Evolutionary conservation across 805 yeast species (phyloP).

Genomic region (Suhomyces sp.): DNA sequence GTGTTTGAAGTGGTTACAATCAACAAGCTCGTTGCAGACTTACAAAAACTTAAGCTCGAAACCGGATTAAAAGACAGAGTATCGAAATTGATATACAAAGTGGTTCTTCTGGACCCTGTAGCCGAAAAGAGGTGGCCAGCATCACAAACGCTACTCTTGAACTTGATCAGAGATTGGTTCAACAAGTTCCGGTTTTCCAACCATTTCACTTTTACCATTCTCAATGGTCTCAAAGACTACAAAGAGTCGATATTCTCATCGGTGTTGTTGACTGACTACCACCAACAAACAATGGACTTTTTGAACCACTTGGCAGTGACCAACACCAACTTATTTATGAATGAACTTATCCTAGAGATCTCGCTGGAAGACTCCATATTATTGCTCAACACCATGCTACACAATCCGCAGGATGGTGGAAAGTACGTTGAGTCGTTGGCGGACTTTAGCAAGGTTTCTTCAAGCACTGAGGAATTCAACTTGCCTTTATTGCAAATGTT

Average conservation of each 20-base stretch:
- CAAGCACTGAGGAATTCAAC: conserved; percentile 31
- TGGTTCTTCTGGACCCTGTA: conserved; percentile 8
- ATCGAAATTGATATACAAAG: conserved; percentile 5
- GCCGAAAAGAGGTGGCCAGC: not conserved
- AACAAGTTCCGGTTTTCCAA: conserved; percentile 9
- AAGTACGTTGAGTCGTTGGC: conserved; percentile 2
- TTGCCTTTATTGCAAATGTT: conserved; percentile 32
- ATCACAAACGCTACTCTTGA: conserved; percentile 9
- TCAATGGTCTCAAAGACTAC: conserved; percentile 10
- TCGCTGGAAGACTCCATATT: conserved; percentile 14
- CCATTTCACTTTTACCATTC: conserved; percentile 10
- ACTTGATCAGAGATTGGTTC: conserved; percentile 12
- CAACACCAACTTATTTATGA: conserved; percentile 20
- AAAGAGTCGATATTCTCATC: conserved; percentile 3
- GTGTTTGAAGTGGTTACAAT: conserved; percentile 15
- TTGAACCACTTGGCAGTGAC: conserved; percentile 13
- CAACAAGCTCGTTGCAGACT: conserved; percentile 10
- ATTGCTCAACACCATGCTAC: conserved; percentile 15
- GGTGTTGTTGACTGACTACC: conserved; percentile 4
- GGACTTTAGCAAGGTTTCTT: conserved; percentile 16
- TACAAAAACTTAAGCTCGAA: conserved; percentile 7
- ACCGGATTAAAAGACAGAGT: not conserved
- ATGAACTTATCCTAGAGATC: conserved; percentile 17
- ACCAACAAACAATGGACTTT: conserved; percentile 9
- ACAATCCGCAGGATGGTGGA: conserved; percentile 1